A percentile compares a stretch with the other conserved stretches of the same genome.
These are phyloP conservation scores for Ogataea hybrid DNA, from an alignment of 1,139 yeast genomes.

Conservation along the genomic window DNA sequence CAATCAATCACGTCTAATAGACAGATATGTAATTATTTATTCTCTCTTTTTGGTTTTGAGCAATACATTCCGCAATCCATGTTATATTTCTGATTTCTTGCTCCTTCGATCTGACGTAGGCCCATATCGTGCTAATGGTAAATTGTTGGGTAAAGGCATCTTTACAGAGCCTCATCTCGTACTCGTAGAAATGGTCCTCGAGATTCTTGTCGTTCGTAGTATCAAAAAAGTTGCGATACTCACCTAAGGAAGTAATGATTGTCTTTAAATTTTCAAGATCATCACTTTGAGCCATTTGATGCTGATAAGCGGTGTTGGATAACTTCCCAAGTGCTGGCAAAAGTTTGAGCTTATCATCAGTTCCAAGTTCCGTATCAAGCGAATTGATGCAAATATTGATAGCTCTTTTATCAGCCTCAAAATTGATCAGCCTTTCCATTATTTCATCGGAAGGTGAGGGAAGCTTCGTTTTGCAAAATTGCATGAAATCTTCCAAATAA, in stretches of 20 bases:
- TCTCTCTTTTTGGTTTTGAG: slow-evolving; percentile 81
- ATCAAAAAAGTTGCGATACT: slow-evolving; percentile 74
- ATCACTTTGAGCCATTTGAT: slow-evolving; percentile 69
- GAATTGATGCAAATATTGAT: slow-evolving; percentile 92
- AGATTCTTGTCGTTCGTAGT: slow-evolving; percentile 57
- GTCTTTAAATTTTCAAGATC: slow-evolving; percentile 82
- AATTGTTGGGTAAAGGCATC: slow-evolving; percentile 97
- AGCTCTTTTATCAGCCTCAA: slow-evolving; percentile 94
- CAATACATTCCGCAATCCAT: slow-evolving; percentile 98
- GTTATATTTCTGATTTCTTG: slow-evolving; percentile 96
- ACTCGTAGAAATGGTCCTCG: slow-evolving; percentile 90
- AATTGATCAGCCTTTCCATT: slow-evolving; percentile 72
- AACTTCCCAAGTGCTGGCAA: slow-evolving; percentile 81
- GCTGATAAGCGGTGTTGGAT: slow-evolving; percentile 66
- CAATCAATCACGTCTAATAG: slow-evolving; percentile 35
- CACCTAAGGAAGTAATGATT: slow-evolving; percentile 71
- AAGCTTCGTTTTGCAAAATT: slow-evolving; percentile 58
- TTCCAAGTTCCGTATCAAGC: slow-evolving; percentile 70
- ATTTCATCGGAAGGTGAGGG: slow-evolving; percentile 78
- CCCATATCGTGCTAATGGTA: slow-evolving; percentile 88
- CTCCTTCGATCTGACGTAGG: slow-evolving; percentile 93
- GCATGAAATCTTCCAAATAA: slow-evolving; percentile 82
- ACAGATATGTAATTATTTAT: slow-evolving; percentile 77
- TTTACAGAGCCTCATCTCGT: slow-evolving; percentile 89
- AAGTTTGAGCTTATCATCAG: slow-evolving; percentile 66